These are phyloP conservation scores for Quercus aquifolioides DNA, from an alignment of 306 rosid genomes.

Conservation along the genomic window DNA sequence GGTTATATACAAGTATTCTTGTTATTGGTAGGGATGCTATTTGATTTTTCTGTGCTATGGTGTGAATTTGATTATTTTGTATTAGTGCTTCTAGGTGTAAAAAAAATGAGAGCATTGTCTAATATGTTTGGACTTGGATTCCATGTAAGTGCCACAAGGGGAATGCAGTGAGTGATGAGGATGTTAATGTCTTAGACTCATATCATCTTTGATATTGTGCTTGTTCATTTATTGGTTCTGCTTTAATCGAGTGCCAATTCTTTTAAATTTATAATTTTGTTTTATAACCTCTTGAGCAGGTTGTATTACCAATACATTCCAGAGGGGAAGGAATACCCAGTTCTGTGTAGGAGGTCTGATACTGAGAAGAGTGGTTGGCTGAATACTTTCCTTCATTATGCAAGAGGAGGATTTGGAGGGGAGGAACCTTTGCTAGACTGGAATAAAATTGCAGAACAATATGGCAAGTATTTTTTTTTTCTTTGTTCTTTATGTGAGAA, in stretches of 20 bases:
- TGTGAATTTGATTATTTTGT: not conserved
- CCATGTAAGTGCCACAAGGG: not conserved
- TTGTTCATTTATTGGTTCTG: not conserved
- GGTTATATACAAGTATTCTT: not conserved
- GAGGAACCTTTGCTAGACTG: slow-evolving; percentile 84
- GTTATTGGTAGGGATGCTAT: not conserved
- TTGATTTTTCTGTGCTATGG: not conserved
- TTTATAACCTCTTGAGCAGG: slow-evolving; percentile 41
- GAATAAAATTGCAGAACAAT: slow-evolving; percentile 76
- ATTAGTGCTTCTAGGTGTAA: not conserved
- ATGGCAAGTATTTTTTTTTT: slow-evolving; percentile 49
- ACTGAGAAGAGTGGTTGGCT: slow-evolving; percentile 36
- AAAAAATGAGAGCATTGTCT: not conserved
- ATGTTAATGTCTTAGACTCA: not conserved
- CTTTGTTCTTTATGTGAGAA: not conserved
- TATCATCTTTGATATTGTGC: not conserved
- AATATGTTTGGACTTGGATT: not conserved
- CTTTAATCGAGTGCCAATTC: not conserved
- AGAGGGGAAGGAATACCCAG: slow-evolving; percentile 85
- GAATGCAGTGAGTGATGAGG: not conserved
- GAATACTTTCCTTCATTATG: slow-evolving; percentile 28
- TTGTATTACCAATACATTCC: slow-evolving; percentile 87
- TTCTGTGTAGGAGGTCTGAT: slow-evolving; percentile 65
- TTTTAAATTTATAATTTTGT: not conserved
- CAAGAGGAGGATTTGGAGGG: slow-evolving; percentile 27